These are phyloP conservation scores for Neonectria hederae DNA, from an alignment of 2,329 filamentous ascomycete species.

Conservation along the genomic window DNA sequence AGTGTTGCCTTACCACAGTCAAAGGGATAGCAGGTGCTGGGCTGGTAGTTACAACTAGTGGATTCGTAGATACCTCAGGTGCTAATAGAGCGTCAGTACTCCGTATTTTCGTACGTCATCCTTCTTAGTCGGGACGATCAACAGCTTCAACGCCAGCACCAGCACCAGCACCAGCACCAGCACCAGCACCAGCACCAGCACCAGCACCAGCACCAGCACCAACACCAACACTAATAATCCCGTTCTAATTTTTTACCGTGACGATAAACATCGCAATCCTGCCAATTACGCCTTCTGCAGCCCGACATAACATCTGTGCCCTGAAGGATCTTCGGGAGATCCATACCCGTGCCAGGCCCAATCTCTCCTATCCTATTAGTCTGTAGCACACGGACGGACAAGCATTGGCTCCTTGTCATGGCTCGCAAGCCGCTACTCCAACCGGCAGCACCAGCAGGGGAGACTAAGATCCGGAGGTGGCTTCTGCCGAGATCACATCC, in stretches of 20 bases:
- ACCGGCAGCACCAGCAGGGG: constrained; percentile 6
- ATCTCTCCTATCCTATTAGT: constrained; percentile 8
- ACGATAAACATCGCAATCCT: neutral
- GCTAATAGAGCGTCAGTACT: neutral
- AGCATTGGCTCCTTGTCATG: constrained; percentile 4
- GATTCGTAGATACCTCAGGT: neutral
- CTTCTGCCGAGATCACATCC: constrained; percentile 43
- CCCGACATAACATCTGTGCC: neutral
- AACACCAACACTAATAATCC: neutral
- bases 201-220: neutral
- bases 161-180: neutral
- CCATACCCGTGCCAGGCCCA: neutral
- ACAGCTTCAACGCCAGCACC: neutral
- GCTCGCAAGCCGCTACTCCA: constrained; percentile 26
- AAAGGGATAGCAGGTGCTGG: too few relatives aligned
- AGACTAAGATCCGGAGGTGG: constrained; percentile 45
- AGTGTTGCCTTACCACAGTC: too few relatives aligned
- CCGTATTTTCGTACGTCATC: neutral
- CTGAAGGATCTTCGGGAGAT: neutral
- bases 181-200: neutral
- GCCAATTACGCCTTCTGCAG: neutral
- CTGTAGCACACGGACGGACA: constrained; percentile 1
- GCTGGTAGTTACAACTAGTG: too few relatives aligned
- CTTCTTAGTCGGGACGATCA: neutral
- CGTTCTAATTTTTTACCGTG: neutral